Percentiles rank a stretch among this genome's conserved stretches.
Conservation (phyloP, 208 protist genomes). For the Trypanosoma scelopori region DNA sequence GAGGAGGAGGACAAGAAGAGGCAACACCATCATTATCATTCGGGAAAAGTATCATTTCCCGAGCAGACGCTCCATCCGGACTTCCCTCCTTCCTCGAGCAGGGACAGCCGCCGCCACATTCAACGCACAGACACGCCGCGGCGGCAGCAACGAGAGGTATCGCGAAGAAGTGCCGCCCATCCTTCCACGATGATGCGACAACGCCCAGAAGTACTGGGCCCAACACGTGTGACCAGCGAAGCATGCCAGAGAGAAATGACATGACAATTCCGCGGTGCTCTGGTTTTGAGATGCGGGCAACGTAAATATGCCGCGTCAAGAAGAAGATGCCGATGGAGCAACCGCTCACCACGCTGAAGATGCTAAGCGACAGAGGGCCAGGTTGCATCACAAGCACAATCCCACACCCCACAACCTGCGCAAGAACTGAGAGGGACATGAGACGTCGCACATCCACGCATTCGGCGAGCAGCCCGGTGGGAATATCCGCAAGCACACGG, state of each 20-base stretch:
- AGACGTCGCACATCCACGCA: constrained; percentile 62
- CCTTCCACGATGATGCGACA: constrained; percentile 39
- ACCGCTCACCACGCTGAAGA: constrained; percentile 67
- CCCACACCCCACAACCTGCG: constrained; percentile 47
- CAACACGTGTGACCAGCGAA: constrained; percentile 76
- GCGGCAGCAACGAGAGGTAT: constrained; percentile 39
- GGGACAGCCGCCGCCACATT: constrained; percentile 11
- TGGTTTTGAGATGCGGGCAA: constrained; percentile 56
- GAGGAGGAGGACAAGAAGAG: no score
- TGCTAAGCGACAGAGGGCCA: constrained; percentile 24
- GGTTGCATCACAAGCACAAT: constrained; percentile 11
- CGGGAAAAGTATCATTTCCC: neutral
- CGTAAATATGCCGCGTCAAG: constrained; percentile 80
- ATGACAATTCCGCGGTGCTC: constrained; percentile 79
- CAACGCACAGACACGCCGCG: constrained; percentile 37
- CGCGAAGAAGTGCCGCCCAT: constrained; percentile 56
- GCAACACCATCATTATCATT: neutral
- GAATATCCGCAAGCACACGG: constrained; percentile 66
- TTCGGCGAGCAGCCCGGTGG: constrained; percentile 62
- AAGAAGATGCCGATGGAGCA: constrained; percentile 77
- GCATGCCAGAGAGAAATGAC: constrained; percentile 68
- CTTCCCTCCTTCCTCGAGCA: neutral
- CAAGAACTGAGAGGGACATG: constrained; percentile 51
- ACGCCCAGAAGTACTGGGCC: constrained; percentile 55
- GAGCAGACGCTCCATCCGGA: neutral